Conservation (phyloP, 352 stramenopile species). For the Blastocystis sp. region DNA sequence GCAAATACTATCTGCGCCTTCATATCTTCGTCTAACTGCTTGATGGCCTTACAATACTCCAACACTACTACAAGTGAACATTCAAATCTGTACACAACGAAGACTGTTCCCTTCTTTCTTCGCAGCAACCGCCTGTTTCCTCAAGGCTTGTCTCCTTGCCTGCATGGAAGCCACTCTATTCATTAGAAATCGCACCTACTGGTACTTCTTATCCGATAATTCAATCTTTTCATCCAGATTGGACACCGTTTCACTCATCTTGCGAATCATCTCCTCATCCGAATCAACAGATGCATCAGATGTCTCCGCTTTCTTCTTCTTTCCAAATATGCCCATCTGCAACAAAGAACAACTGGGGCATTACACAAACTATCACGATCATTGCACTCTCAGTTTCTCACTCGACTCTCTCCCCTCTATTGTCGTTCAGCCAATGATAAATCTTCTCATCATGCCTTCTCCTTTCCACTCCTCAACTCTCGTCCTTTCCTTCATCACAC, state of each 20-base stretch:
- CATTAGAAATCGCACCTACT: not conserved
- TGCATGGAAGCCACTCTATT: not conserved
- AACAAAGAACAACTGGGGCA: not conserved
- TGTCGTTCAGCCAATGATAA: too few species aligned
- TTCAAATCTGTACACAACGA: not conserved
- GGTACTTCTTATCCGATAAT: constrained; percentile 3
- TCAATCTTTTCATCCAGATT: constrained; percentile 14
- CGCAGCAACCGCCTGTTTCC: not conserved
- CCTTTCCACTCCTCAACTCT: too few species aligned
- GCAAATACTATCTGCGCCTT: not conserved
- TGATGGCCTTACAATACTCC: not conserved
- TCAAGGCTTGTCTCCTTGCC: not conserved
- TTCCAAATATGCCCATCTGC: constrained; percentile 6
- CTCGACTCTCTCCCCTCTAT: too few species aligned
- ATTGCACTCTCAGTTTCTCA: too few species aligned
- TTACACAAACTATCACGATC: not conserved
- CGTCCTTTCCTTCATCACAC: not conserved
- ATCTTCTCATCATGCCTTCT: too few species aligned
- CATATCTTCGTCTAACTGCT: constrained; percentile 20
- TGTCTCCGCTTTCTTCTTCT: not conserved
- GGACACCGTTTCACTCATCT: not conserved
- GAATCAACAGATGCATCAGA: not conserved
- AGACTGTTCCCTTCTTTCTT: not conserved
- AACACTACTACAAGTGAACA: not conserved
- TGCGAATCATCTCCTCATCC: not conserved